These are phyloP conservation scores for Chrysoporthe cubensis DNA, from an alignment of 2,329 filamentous ascomycete species.

Conservation along the genomic window DNA sequence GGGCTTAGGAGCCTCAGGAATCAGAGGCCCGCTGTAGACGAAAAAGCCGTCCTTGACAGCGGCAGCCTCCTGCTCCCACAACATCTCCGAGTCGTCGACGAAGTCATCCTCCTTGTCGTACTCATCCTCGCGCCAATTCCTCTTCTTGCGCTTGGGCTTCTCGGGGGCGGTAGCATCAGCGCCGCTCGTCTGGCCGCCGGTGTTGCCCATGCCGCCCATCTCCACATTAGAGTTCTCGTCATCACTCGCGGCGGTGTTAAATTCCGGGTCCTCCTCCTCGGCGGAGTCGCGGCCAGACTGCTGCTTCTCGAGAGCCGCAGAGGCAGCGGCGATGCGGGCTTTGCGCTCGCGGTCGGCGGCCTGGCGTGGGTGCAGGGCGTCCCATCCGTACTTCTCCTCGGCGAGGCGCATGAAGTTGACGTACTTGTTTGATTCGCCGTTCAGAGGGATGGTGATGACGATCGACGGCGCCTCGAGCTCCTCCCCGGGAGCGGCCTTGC, in stretches of 20 bases:
- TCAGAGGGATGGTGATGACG: conserved; percentile 78
- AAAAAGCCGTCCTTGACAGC: conserved; percentile 97
- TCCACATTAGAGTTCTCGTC: conserved; percentile 68
- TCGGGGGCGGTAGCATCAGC: conserved; percentile 65
- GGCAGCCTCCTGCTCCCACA: conserved; percentile 94
- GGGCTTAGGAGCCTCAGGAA: conserved; percentile 83
- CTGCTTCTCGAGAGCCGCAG: conserved; percentile 80
- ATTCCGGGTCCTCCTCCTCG: conserved; percentile 27
- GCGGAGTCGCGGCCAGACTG: conserved; percentile 63
- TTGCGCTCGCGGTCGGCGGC: conserved; percentile 88
- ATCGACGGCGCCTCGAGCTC: conserved; percentile 73
- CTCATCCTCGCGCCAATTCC: conserved; percentile 79
- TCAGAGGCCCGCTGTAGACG: conserved; percentile 90
- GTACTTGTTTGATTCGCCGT: conserved; percentile 83
- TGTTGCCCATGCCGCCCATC: conserved; percentile 70
- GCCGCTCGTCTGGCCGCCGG: conserved; percentile 56
- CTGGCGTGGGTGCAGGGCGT: conserved; percentile 86
- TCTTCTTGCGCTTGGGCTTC: conserved; percentile 74
- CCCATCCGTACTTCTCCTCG: conserved; percentile 92
- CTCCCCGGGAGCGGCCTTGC: conserved; percentile 61
- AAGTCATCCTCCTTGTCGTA: conserved; percentile 85
- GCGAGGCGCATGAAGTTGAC: conserved; percentile 95
- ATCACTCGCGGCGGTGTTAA: conserved; percentile 69
- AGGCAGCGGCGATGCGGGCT: conserved; percentile 83
- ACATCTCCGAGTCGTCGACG: conserved; percentile 89